Evolutionary conservation across 2,329 filamentous ascomycete genomes (phyloP), one percentile per base, ranked within the genome.

Genomic region (Thelonectria rubi): DNA sequence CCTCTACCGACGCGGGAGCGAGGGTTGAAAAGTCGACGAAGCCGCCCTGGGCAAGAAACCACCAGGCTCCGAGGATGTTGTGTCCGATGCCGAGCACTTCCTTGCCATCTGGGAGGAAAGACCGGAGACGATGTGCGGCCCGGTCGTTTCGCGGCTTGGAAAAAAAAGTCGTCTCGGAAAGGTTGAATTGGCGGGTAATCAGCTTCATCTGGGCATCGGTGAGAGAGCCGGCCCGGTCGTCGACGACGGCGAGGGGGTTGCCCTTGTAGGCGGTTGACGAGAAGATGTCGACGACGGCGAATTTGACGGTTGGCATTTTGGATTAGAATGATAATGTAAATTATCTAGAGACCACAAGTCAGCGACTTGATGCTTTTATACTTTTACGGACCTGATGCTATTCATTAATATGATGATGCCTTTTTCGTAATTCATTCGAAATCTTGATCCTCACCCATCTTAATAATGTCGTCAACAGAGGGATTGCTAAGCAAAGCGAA

Each of bases 21-120:
- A 6, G 48, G 11, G 43, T 48, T 2, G 56, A 39, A 34, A 69
- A 62, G 40, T 62, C 60, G 12, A 68, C 42, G 1, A 53, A 46
- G 8, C 63, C 60, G 5, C 18, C 40, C 1, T 67, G 34, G 7
- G 66, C 66, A 2, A 69, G 58, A 24, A 64, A 60, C 66, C 68
- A 70, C 68, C 66, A 70, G n/a, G 45, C 65, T 2, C 66, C 68
- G 2, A 70, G 45, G 48, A 70, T 70, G 49, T 70, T 70, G 52
- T 70, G 68, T 0, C 68, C 65, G 3, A 67, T 58, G 6, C 66
- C 66, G 50, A 68, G 64, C 3, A 69, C 66, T 11, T 70, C 66
- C 48, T 51, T 65, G 2, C 66, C 66, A 3, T 68, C 63, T 3
- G 66, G 66, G 0, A 68, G 52, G 39, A 70, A 69, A 0, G 68